Evolutionary conservation across 2,329 filamentous ascomycete genomes (phyloP).

Genomic region (Epicoccum sorghinum): DNA sequence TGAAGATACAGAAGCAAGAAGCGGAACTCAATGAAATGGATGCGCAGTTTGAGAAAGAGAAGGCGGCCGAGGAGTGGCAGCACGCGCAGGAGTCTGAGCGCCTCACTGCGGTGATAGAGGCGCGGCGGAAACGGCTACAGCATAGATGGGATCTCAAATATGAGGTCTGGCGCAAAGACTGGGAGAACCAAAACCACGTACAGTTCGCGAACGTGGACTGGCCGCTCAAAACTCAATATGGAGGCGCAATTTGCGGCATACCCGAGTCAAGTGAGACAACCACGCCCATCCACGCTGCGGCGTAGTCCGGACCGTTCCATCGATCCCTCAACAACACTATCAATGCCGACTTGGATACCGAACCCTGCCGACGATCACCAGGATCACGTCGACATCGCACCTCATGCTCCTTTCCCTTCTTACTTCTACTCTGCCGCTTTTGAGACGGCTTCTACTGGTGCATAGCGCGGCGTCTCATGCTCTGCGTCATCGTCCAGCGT

Average conservation of each 20-base stretch:
- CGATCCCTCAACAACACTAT: conserved; percentile 1
- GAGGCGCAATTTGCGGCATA: conserved; percentile 19
- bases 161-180: conserved; percentile 48
- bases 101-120: conserved; percentile 41
- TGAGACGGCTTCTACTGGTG: conserved; percentile 5
- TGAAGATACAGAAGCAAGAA: conserved; percentile 47
- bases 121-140: conserved; percentile 39
- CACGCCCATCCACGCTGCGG: conserved; percentile 21
- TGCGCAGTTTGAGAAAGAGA: conserved; percentile 41
- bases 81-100: conserved; percentile 43
- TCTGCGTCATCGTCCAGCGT: neutral
- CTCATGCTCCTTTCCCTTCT: conserved; percentile 1
- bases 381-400: conserved; percentile 1
- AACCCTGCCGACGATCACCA: conserved; percentile 5
- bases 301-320: conserved; percentile 16
- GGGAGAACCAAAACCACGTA: conserved; percentile 37
- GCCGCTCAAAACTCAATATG: conserved; percentile 28
- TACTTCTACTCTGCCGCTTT: neutral
- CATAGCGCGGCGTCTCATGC: conserved; percentile 13
- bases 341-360: conserved; percentile 13
- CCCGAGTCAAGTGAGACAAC: conserved; percentile 32
- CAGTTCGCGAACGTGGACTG: conserved; percentile 41
- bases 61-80: conserved; percentile 39
- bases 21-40: conserved; percentile 47
- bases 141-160: conserved; percentile 50